These are phyloP conservation scores for Sugiyamaella mastotermitis DNA, from an alignment of 805 yeast genomes.

Conservation along the genomic window DNA sequence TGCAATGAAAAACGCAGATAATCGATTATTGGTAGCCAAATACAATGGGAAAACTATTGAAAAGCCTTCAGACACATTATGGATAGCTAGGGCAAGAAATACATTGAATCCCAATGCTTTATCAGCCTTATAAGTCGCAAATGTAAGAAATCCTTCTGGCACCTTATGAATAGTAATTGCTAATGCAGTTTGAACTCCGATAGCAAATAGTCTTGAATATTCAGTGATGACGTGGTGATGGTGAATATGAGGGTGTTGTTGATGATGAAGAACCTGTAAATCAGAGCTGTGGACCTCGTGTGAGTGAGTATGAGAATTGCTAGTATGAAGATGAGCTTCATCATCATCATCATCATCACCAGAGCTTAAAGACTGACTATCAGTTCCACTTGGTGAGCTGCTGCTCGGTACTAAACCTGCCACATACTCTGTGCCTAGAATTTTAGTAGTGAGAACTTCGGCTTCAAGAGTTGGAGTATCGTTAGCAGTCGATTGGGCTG, in stretches of 20 bases:
- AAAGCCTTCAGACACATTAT: conserved; percentile 91
- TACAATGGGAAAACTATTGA: conserved; percentile 88
- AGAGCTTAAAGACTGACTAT: not conserved
- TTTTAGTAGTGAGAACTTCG: too few species aligned
- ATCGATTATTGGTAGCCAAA: conserved; percentile 59
- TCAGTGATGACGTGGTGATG: conserved; percentile 81
- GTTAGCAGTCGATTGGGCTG: not conserved
- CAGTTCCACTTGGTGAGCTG: too few species aligned
- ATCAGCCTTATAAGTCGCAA: conserved; percentile 64
- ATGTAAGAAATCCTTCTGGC: conserved; percentile 93
- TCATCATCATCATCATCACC: not conserved
- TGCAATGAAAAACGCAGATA: conserved; percentile 58
- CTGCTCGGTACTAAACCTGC: too few species aligned
- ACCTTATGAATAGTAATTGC: conserved; percentile 86
- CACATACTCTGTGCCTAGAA: too few species aligned
- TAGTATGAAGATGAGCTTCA: conserved; percentile 1
- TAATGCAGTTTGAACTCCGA: conserved; percentile 84
- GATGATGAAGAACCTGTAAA: conserved; percentile 6
- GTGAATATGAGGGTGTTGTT: conserved; percentile 33
- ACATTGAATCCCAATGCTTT: conserved; percentile 70
- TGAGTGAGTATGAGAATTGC: not conserved
- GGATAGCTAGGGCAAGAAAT: conserved; percentile 78
- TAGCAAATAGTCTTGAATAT: conserved; percentile 67
- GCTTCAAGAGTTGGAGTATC: not conserved
- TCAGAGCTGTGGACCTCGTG: conserved; percentile 8